Base-by-base conservation (phyloP, 345 rosid genomes). In the Luvunga scandens region DNA sequence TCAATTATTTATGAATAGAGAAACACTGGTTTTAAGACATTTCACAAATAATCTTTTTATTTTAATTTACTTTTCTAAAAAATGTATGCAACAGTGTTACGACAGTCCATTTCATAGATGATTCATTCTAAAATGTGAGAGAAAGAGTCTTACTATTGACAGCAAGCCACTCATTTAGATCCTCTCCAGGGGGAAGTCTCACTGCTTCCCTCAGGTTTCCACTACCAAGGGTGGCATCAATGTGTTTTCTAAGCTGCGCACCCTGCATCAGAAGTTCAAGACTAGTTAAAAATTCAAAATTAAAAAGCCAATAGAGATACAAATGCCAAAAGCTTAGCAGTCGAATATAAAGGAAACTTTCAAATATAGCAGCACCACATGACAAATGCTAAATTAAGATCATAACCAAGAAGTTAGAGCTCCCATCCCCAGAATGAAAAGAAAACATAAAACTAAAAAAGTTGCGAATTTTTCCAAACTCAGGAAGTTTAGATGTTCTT, bases 161-260 rank as follows among this genome's bases (percentile, higher is more conserved):
- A 69, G 99, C 98, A 73, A 94, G 98, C 98, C 99, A 96, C 76
- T 96, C 99, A 77, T 96, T 96, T 76, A 91, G 83, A 87, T 96
- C 99, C 85, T 96, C 99, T 67, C 99, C 99, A 4, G 98, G 99
- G 79, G 99, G 99, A 81, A 96, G 97, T 83, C 98, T 84, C 61
- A 96, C 99, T 4, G 99, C 99, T 89, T 96, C 99, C 87, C 98
- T 90, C 77, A 96, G 87, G 84, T 96, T 96, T 79, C 99, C 99
- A 78, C 99, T 96, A 48, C 99, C 98, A 25, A 96, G 75, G 61
- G 99, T 96, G 10, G 99, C 97, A 89, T 96, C 99, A 77, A 96
- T 96, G 83, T 96, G 99, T 85, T 92, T 90, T 74, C 96, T 84
- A 85, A 96, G 99, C 82, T 96, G 97, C 38, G 97, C 99, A 71